Conservation (phyloP, 495 filamentous ascomycete species). For the Clavariopsis aquatica region DNA sequence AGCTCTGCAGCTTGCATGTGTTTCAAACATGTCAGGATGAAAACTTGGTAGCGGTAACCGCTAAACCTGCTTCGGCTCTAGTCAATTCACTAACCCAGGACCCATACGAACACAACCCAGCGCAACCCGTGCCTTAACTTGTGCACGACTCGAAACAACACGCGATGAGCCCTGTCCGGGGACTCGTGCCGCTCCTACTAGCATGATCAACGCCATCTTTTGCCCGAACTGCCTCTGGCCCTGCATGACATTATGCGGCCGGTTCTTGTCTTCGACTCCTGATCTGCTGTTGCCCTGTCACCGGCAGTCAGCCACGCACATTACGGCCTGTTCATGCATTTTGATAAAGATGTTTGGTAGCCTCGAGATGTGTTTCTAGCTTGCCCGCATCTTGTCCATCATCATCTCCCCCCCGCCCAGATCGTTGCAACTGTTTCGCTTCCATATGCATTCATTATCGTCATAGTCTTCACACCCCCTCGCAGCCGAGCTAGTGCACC, state of each 20-base stretch:
- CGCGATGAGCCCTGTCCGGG: not conserved
- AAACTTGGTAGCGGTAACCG: not conserved
- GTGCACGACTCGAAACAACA: not conserved
- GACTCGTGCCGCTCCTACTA: not conserved
- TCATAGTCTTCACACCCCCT: not conserved
- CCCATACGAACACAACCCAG: not conserved
- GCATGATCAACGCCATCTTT: not conserved
- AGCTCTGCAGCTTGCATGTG: not conserved
- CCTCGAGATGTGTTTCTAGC: not conserved
- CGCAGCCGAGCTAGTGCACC: conserved; percentile 1
- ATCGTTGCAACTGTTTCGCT: not conserved
- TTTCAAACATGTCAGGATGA: not conserved
- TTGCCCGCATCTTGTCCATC: not conserved
- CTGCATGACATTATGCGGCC: conserved; percentile 3
- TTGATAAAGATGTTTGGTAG: conserved; percentile 4
- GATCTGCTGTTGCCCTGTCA: not conserved
- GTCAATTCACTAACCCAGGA: not conserved
- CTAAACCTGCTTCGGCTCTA: not conserved
- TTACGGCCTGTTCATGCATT: not conserved
- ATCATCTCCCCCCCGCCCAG: not conserved
- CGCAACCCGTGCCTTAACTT: not conserved
- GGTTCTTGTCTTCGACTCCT: conserved; percentile 1
- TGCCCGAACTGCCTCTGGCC: conserved; percentile 1
- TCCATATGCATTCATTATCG: not conserved
- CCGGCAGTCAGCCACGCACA: conserved; percentile 1